Conservation (phyloP, 495 filamentous ascomycete genomes). For the Neurospora sp. region DNA sequence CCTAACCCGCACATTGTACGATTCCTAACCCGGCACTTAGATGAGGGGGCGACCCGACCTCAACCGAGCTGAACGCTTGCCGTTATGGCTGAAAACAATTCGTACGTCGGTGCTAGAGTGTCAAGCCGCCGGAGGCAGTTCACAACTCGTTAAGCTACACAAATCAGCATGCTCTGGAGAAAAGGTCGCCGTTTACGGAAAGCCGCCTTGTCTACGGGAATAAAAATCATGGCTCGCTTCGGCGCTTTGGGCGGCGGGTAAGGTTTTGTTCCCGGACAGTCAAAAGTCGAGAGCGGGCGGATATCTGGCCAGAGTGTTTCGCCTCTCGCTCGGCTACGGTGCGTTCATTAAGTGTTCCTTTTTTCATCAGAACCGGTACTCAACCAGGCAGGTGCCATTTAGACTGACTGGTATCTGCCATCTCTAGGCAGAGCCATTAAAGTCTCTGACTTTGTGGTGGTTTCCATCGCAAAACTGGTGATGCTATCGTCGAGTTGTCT, state of each 20-base stretch:
- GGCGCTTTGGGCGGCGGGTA: background rate
- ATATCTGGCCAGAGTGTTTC: no score
- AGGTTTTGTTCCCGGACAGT: background rate
- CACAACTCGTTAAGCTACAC: background rate
- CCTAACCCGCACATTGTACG: background rate
- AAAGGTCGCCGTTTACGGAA: background rate
- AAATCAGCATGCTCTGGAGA: background rate
- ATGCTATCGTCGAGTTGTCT: background rate
- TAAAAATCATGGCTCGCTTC: background rate
- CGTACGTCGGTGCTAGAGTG: background rate
- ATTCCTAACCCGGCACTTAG: background rate
- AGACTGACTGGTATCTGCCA: no score
- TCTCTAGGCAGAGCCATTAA: no score
- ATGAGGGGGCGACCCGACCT: background rate
- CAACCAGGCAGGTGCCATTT: no score
- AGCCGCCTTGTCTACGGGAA: background rate
- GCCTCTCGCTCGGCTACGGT: background rate
- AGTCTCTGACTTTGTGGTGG: no score
- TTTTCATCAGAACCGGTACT: no score
- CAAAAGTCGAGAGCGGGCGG: background rate
- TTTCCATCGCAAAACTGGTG: background rate
- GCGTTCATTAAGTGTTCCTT: background rate
- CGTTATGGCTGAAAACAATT: background rate
- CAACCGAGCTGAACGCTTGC: background rate
- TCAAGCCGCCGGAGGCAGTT: background rate